Percentiles rank a stretch among this genome's conserved stretches.
Conservation (phyloP, 2,329 filamentous ascomycete genomes). For the Beauveria varroae region DNA sequence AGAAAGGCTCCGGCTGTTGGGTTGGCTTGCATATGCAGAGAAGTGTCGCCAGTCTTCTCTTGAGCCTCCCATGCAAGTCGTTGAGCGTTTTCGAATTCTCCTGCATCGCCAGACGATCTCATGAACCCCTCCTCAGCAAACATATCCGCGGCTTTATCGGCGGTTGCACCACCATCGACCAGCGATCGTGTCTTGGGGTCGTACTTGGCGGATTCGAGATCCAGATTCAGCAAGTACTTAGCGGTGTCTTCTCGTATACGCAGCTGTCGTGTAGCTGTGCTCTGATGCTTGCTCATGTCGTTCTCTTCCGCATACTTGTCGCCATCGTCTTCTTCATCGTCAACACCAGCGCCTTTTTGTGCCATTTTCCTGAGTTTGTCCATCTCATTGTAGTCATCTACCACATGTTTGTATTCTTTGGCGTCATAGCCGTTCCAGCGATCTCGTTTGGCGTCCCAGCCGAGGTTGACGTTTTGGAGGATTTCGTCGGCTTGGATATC, state of each 20-base stretch:
- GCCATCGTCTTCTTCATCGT: conserved; percentile 47
- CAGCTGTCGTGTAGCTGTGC: conserved; percentile 82
- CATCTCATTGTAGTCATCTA: conserved; percentile 81
- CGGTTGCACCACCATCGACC: conserved; percentile 74
- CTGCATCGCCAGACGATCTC: conserved; percentile 80
- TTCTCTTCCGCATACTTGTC: conserved; percentile 89
- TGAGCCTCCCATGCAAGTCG: conserved; percentile 93
- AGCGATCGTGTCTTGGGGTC: conserved; percentile 93
- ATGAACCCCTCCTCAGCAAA: conserved; percentile 93
- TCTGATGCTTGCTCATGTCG: conserved; percentile 91
- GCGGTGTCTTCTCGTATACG: conserved; percentile 93
- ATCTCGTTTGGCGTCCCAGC: conserved; percentile 96
- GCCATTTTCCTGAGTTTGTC: conserved; percentile 63
- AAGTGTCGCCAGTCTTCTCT: conserved; percentile 70
- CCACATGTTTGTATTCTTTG: conserved; percentile 75
- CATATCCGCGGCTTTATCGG: conserved; percentile 70
- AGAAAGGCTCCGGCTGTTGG: conserved; percentile 85
- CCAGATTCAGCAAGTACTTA: conserved; percentile 90
- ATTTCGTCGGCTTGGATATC: conserved; percentile 91
- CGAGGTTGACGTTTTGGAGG: conserved; percentile 75
- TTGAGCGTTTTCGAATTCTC: conserved; percentile 85
- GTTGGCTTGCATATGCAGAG: conserved; percentile 88
- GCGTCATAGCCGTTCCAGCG: conserved; percentile 98
- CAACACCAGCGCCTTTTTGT: conserved; percentile 39
- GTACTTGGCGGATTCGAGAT: conserved; percentile 94